Conservation (phyloP, 768 basidiomycete species). For the Gautieria morchelliformis region DNA sequence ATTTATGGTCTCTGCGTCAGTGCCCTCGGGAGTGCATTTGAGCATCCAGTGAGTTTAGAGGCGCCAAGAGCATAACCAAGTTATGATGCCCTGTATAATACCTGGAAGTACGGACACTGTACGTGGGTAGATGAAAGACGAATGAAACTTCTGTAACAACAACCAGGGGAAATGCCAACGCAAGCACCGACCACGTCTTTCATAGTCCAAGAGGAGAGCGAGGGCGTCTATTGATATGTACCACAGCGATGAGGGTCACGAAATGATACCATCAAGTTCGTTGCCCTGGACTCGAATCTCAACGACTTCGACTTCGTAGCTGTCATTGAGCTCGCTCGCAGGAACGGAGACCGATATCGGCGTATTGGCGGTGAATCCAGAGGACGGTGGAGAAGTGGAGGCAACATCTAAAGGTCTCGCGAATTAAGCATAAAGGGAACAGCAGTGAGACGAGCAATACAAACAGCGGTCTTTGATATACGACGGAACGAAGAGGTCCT, state of each 20-base stretch:
- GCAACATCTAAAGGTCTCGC: conserved; percentile 2
- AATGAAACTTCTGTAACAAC: background rate
- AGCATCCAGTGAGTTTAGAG: too few relatives aligned
- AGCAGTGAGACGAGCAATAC: conserved; percentile 23
- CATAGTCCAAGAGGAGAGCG: background rate
- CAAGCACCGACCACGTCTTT: background rate
- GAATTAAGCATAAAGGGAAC: conserved; percentile 10
- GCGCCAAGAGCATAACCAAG: too few relatives aligned
- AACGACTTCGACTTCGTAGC: conserved; percentile 81
- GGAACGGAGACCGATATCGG: background rate
- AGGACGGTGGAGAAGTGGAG: conserved; percentile 4
- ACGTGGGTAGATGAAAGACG: background rate
- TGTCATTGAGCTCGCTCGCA: conserved; percentile 17
- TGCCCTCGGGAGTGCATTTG: too few relatives aligned
- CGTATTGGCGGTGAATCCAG: background rate
- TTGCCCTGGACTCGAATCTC: conserved; percentile 78
- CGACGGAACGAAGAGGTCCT: conserved; percentile 83
- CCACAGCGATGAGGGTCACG: conserved; percentile 20
- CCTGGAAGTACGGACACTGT: background rate
- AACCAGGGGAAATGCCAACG: background rate
- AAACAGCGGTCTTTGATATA: conserved; percentile 87
- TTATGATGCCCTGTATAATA: background rate
- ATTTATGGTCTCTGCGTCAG: too few relatives aligned
- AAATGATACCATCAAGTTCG: conserved; percentile 71
- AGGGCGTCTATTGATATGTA: background rate